These are phyloP conservation scores for Alternaria infectoria DNA, from an alignment of 2,329 filamentous ascomycete species.

Conservation along the genomic window DNA sequence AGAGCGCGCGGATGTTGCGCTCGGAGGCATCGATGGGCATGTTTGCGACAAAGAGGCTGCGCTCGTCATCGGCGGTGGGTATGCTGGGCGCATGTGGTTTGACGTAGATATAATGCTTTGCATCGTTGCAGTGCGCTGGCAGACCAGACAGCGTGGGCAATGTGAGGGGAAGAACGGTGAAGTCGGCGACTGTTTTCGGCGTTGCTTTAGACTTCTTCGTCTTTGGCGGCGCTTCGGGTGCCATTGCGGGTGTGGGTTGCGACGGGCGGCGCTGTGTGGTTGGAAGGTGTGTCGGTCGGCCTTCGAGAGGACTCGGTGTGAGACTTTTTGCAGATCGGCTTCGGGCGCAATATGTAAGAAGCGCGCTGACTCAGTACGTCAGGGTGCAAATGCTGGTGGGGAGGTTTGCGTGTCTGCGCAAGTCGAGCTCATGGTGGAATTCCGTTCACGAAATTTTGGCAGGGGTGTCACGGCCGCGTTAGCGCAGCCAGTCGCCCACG, in stretches of 20 bases:
- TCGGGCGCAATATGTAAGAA: background rate
- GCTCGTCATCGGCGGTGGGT: conserved; percentile 66
- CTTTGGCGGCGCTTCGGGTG: conserved; percentile 20
- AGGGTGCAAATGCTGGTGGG: background rate
- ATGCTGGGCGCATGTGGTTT: conserved; percentile 80
- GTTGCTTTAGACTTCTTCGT: conserved; percentile 20
- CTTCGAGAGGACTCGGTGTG: no score
- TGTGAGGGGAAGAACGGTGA: conserved; percentile 71
- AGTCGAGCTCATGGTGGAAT: conserved; percentile 10
- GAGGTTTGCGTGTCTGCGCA: background rate
- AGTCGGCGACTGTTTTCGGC: conserved; percentile 61
- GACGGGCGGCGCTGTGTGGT: background rate
- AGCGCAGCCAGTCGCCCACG: background rate
- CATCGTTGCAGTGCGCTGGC: conserved; percentile 52
- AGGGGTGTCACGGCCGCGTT: conserved; percentile 37
- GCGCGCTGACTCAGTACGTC: background rate
- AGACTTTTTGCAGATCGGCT: background rate
- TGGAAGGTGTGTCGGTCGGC: background rate
- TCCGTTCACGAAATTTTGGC: conserved; percentile 41
- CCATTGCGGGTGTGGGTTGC: conserved; percentile 21
- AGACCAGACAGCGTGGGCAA: conserved; percentile 56
- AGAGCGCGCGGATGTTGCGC: conserved; percentile 75
- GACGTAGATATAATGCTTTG: conserved; percentile 85
- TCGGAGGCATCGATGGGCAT: conserved; percentile 84
- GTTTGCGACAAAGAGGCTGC: conserved; percentile 91